phyloP scores from a whole-genome alignment of 2,329 filamentous ascomycete genomes.

The Sporothrix curviconia region DNA sequence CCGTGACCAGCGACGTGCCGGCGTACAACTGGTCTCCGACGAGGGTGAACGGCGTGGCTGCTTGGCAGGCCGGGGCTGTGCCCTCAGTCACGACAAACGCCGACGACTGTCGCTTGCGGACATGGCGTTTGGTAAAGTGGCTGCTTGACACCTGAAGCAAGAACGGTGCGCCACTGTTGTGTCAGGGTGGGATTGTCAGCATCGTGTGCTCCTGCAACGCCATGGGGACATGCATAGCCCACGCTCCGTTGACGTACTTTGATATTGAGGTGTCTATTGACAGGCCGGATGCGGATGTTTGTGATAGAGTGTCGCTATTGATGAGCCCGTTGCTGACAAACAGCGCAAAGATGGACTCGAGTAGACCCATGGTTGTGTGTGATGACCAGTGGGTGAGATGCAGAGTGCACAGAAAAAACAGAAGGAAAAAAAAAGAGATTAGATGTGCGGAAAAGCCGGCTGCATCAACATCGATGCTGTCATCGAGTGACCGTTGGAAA shows the following conservation, averaged over 20 bases:
- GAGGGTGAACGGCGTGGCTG: background rate
- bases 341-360: background rate
- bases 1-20: background rate
- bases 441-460: no score
- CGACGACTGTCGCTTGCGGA: background rate
- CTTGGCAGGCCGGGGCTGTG: background rate
- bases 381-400: no score
- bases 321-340: background rate
- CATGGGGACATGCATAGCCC: no score
- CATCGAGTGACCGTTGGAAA: no score
- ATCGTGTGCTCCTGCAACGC: no score
- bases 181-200: background rate
- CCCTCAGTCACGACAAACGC: background rate
- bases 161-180: background rate
- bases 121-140: background rate
- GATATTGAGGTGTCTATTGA: no score
- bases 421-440: no score
- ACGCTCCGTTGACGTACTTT: no score
- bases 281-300: background rate
- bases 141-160: background rate
- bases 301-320: background rate
- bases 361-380: constrained; percentile 4
- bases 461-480: no score
- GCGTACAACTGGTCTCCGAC: constrained; percentile 2
- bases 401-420: background rate